Conservation (phyloP, 257 asterid species). For the Euphrasia confusa region DNA sequence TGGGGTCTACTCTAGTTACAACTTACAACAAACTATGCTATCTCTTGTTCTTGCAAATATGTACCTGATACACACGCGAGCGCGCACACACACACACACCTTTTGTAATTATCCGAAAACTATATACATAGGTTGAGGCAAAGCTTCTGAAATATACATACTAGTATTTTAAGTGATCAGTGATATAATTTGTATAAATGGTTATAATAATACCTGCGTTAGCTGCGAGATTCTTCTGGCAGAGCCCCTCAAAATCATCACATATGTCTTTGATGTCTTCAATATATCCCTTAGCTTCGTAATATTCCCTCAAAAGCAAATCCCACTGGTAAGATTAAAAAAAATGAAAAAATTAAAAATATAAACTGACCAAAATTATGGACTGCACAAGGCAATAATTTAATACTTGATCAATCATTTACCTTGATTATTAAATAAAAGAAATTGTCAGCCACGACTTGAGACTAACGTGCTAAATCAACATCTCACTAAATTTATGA, state of each 20-base stretch:
- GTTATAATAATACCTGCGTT: conserved; percentile 57
- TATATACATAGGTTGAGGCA: background rate
- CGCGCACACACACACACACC: too few species aligned
- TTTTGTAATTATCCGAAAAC: too few species aligned
- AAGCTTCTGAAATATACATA: background rate
- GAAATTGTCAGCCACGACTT: too few species aligned
- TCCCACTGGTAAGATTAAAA: conserved; percentile 62
- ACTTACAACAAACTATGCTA: too few species aligned
- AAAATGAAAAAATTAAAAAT: conserved; percentile 1
- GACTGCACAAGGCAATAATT: background rate
- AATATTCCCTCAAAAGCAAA: conserved; percentile 81
- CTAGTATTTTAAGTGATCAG: background rate
- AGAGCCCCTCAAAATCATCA: conserved; percentile 89
- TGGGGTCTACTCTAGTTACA: too few species aligned
- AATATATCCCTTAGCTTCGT: conserved; percentile 71
- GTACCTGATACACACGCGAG: too few species aligned
- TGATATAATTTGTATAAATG: conserved; percentile 7
- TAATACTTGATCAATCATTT: too few species aligned
- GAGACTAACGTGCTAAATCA: too few species aligned
- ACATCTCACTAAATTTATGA: too few species aligned
- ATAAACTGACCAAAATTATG: background rate
- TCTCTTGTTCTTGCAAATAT: too few species aligned
- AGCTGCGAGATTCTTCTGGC: conserved; percentile 93
- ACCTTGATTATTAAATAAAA: too few species aligned
- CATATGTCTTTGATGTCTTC: conserved; percentile 86